Evolutionary conservation across 768 basidiomycete genomes (phyloP).

Genomic region (Boletus rubroflammeus): DNA sequence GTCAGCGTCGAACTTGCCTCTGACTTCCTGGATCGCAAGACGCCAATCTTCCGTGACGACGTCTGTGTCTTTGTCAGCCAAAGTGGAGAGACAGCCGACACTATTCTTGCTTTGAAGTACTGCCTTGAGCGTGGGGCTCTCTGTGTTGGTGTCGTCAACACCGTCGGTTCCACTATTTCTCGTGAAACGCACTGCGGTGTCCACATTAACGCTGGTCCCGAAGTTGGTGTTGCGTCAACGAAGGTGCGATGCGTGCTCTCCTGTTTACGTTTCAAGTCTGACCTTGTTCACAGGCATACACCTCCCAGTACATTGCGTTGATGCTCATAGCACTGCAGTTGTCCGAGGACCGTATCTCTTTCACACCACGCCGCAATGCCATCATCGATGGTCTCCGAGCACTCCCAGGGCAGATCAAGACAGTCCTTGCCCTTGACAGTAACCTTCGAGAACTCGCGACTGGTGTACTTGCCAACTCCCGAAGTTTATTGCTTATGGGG

Average conservation of each 20-base stretch:
- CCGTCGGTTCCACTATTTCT: constrained; percentile 95
- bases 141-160: constrained; percentile 97
- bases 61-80: constrained; percentile 95
- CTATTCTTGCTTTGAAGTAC: constrained; percentile 92
- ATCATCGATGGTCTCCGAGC: constrained; percentile 92
- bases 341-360: constrained; percentile 93
- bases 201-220: constrained; percentile 98
- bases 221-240: constrained; percentile 98
- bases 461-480: constrained; percentile 71
- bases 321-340: constrained; percentile 99
- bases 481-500: constrained; percentile 93
- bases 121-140: constrained; percentile 96
- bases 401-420: constrained; percentile 87
- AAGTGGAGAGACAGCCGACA: constrained; percentile 98
- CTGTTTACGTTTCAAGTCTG: background rate
- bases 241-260: constrained; percentile 49
- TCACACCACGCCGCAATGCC: constrained; percentile 83
- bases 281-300: constrained; percentile 68
- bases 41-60: constrained; percentile 98
- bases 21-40: constrained; percentile 98
- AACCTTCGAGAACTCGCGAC: constrained; percentile 77
- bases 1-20: constrained; percentile 95
- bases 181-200: constrained; percentile 99
- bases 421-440: constrained; percentile 76
- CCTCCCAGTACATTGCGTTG: constrained; percentile 97